A percentile compares a stretch with the other conserved stretches of the same genome.
phyloP scores from a whole-genome alignment of 495 filamentous ascomycete species.

The Acidomyces sp. region DNA sequence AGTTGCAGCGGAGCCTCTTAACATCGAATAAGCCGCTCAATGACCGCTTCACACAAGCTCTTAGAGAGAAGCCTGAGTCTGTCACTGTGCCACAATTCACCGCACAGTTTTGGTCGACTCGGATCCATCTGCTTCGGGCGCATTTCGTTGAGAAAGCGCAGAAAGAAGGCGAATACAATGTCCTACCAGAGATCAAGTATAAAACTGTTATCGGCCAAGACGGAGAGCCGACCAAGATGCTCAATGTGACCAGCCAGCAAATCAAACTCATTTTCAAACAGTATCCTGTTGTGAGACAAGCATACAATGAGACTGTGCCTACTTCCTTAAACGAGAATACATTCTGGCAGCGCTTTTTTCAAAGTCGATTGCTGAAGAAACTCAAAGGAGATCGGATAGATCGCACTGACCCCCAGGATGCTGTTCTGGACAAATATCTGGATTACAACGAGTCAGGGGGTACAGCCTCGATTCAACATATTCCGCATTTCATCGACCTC shows the following conservation, averaged over 20 bases:
- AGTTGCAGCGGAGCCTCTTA: constrained; percentile 74
- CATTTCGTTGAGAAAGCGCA: constrained; percentile 83
- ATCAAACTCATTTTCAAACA: constrained; percentile 85
- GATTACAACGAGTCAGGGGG: constrained; percentile 38
- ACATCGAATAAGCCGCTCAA: constrained; percentile 58
- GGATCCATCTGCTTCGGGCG: constrained; percentile 69
- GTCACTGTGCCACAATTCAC: constrained; percentile 66
- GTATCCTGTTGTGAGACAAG: constrained; percentile 77
- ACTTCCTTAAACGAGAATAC: constrained; percentile 49
- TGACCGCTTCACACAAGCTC: constrained; percentile 68
- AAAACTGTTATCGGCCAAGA: constrained; percentile 3
- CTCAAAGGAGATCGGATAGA: constrained; percentile 75
- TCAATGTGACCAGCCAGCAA: constrained; percentile 84
- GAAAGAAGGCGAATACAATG: constrained; percentile 77
- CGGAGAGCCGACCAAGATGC: constrained; percentile 19
- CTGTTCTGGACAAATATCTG: constrained; percentile 61
- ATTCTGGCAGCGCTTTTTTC: constrained; percentile 90
- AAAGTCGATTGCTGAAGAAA: constrained; percentile 77
- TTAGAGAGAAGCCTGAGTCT: constrained; percentile 64
- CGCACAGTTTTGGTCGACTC: constrained; percentile 82
- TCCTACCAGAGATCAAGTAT: constrained; percentile 70
- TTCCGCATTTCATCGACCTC: constrained; percentile 82
- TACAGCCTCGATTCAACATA: constrained; percentile 31
- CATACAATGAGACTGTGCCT: constrained; percentile 89
- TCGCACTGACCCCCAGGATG: constrained; percentile 58